phyloP scores from a whole-genome alignment of 169 alveolate species.

The Plasmodium falciparum region DNA sequence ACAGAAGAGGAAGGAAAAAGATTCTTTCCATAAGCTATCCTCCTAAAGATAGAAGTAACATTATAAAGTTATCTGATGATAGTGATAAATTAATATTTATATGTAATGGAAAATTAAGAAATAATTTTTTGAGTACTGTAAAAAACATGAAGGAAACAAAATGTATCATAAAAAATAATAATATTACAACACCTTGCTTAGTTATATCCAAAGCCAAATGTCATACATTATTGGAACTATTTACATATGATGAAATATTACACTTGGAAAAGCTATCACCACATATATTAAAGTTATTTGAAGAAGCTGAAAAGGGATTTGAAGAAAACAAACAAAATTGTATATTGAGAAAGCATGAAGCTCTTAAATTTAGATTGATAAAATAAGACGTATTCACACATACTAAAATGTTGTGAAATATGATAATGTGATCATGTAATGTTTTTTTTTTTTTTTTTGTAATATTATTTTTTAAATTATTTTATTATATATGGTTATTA shows the following conservation, averaged over 20 bases:
- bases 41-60: constrained; percentile 75
- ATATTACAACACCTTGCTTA: constrained; percentile 56
- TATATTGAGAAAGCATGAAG: constrained; percentile 58
- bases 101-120: constrained; percentile 72
- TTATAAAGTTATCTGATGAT: constrained; percentile 62
- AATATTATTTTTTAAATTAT: too few species aligned
- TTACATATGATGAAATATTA: constrained; percentile 75
- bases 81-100: constrained; percentile 76
- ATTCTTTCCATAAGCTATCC: constrained; percentile 68
- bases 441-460: too few species aligned
- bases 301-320: constrained; percentile 52
- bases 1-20: constrained; percentile 77
- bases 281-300: constrained; percentile 50
- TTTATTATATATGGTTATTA: too few species aligned
- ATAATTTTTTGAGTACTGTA: constrained; percentile 52
- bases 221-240: constrained; percentile 67
- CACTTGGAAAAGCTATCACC: constrained; percentile 66
- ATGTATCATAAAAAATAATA: constrained; percentile 69
- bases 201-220: constrained; percentile 77
- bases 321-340: constrained; percentile 34
- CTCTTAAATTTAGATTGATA: constrained; percentile 58
- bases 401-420: too few species aligned
- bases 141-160: constrained; percentile 73
- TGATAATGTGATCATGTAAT: too few species aligned
- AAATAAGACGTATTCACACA: constrained; percentile 9